phyloP scores from a whole-genome alignment of 2,329 filamentous ascomycete genomes.

The Fusarium praegraminearum region DNA sequence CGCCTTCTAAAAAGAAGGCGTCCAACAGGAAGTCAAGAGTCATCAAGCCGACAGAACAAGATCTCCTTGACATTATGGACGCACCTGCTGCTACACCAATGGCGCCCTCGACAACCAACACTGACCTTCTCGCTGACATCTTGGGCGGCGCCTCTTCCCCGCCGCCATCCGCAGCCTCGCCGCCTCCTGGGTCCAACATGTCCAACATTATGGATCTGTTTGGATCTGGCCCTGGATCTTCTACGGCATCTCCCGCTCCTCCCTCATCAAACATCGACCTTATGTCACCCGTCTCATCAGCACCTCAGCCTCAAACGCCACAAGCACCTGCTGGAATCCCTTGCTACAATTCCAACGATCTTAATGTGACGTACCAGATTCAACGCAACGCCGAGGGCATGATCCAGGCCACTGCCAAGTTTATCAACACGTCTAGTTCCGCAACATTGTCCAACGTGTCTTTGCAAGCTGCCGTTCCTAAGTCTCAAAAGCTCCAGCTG shows the following conservation, averaged over 20 bases:
- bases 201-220: constrained; percentile 94
- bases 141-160: constrained; percentile 77
- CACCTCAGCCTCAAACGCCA: constrained; percentile 55
- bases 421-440: constrained; percentile 80
- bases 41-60: constrained; percentile 88
- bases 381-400: constrained; percentile 84
- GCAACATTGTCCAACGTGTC: constrained; percentile 78
- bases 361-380: constrained; percentile 83
- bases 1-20: constrained; percentile 75
- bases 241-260: constrained; percentile 51
- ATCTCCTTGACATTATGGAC: constrained; percentile 93
- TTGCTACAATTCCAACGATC: constrained; percentile 88
- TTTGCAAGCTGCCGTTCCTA: constrained; percentile 94
- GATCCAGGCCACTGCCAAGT: constrained; percentile 85
- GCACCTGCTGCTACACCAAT: constrained; percentile 67
- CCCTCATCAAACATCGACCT: constrained; percentile 61
- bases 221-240: constrained; percentile 58
- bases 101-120: constrained; percentile 73
- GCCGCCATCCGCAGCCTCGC: constrained; percentile 53
- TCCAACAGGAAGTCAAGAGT: constrained; percentile 81
- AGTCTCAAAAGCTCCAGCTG: constrained; percentile 93
- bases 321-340: constrained; percentile 68
- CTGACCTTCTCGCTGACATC: constrained; percentile 91
- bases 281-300: constrained; percentile 59
- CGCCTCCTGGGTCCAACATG: constrained; percentile 68